Conservation (phyloP, 352 stramenopile genomes). For the Phytophthora aleatoria region DNA sequence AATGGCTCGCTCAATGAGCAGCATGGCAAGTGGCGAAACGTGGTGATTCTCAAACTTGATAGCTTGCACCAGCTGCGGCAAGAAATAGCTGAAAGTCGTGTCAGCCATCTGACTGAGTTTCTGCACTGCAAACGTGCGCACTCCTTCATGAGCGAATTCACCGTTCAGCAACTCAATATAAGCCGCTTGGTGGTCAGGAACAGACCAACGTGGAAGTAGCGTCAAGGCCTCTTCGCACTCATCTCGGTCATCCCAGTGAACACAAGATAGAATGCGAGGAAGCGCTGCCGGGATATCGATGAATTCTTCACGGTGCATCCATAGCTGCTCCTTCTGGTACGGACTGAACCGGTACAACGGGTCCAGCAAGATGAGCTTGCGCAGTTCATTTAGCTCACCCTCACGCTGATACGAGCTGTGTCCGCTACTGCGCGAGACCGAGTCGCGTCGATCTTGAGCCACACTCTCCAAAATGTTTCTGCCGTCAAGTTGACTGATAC, state of each 20-base stretch:
- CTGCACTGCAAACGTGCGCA: conserved; percentile 76
- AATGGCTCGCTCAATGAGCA: conserved; percentile 88
- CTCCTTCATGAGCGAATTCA: conserved; percentile 75
- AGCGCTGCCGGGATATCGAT: conserved; percentile 73
- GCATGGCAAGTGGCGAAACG: conserved; percentile 69
- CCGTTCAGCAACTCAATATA: conserved; percentile 86
- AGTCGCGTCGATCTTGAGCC: conserved; percentile 59
- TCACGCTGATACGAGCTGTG: conserved; percentile 61
- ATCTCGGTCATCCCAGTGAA: conserved; percentile 78
- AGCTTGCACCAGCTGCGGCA: conserved; percentile 89
- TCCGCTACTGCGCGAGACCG: conserved; percentile 56
- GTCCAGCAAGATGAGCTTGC: conserved; percentile 82
- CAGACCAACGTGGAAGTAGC: conserved; percentile 72
- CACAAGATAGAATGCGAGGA: conserved; percentile 80
- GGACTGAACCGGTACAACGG: conserved; percentile 80
- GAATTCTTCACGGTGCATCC: conserved; percentile 82
- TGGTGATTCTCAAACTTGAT: conserved; percentile 92
- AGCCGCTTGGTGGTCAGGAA: conserved; percentile 75
- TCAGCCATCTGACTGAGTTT: conserved; percentile 88
- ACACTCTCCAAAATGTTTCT: conserved; percentile 57
- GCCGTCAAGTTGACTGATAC: conserved; percentile 53
- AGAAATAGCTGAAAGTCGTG: conserved; percentile 86
- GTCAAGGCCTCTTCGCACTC: conserved; percentile 72
- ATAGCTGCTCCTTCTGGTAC: conserved; percentile 86
- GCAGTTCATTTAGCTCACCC: conserved; percentile 62